Percentiles rank a stretch among this genome's conserved stretches.
Conservation (phyloP, 805 yeast genomes). For the Isabelozyma gotoi region DNA sequence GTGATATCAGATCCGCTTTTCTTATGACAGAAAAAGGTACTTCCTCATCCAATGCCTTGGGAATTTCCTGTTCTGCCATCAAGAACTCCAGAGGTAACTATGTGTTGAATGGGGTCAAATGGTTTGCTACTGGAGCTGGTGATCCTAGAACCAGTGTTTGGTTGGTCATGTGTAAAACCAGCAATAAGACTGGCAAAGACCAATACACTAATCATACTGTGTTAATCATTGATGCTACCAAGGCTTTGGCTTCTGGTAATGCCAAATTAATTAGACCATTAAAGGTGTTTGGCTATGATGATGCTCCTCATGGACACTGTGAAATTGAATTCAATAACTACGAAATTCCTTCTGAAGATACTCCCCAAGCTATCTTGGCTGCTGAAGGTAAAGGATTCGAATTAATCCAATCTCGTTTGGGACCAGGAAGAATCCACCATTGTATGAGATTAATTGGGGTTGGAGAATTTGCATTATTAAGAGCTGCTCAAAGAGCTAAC, state of each 20-base stretch:
- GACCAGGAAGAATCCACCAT: slow-evolving; percentile 72
- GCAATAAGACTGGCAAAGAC: slow-evolving; percentile 17
- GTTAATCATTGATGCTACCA: slow-evolving; percentile 51
- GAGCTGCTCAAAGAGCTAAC: slow-evolving; percentile 51
- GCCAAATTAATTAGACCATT: slow-evolving; percentile 52
- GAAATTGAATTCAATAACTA: slow-evolving; percentile 53
- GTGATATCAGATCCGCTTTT: slow-evolving; percentile 59
- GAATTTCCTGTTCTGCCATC: slow-evolving; percentile 48
- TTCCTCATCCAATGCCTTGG: slow-evolving; percentile 62
- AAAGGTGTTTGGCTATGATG: slow-evolving; percentile 58
- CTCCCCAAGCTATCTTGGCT: slow-evolving; percentile 40
- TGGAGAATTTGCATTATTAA: slow-evolving; percentile 54
- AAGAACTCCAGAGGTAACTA: slow-evolving; percentile 41
- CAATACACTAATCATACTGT: slow-evolving; percentile 57
- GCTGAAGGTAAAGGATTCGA: slow-evolving; percentile 58
- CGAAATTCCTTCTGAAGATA: slow-evolving; percentile 45
- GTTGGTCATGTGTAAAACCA: slow-evolving; percentile 54
- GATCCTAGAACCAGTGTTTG: slow-evolving; percentile 59
- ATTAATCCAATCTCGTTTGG: slow-evolving; percentile 61
- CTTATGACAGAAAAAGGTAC: slow-evolving; percentile 64
- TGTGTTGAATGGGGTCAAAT: slow-evolving; percentile 59
- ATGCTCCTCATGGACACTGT: slow-evolving; percentile 73
- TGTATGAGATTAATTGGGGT: slow-evolving; percentile 66
- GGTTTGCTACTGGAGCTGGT: slow-evolving; percentile 74
- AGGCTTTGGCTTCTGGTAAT: slow-evolving; percentile 48